Evolutionary conservation across 768 basidiomycete genomes (phyloP).

Genomic region (Lentinula lateritia): DNA sequence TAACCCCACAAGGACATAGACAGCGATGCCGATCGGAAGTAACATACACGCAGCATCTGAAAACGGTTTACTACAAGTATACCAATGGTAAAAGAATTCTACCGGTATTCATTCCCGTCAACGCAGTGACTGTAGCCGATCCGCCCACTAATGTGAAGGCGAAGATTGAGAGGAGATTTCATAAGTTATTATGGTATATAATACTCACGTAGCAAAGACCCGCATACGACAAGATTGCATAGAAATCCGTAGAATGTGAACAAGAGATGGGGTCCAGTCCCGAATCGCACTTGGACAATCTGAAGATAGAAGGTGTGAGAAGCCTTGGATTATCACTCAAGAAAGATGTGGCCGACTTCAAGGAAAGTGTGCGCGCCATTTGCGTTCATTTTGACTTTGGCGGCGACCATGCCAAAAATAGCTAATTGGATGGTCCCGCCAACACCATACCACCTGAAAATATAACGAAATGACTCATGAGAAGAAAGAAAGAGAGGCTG

Average conservation of each 20-base stretch:
- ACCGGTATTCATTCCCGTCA: background rate
- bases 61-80: background rate
- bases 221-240: conserved; percentile 45
- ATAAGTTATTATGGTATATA: background rate
- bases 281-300: conserved; percentile 46
- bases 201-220: conserved; percentile 39
- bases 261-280: conserved; percentile 38
- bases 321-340: background rate
- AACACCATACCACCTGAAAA: conserved; percentile 41
- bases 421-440: conserved; percentile 49
- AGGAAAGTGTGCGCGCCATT: conserved; percentile 54
- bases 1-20: conserved; percentile 32
- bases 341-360: conserved; percentile 26
- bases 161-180: background rate
- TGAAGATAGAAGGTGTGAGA: conserved; percentile 9
- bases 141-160: conserved; percentile 29
- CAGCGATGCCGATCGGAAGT: conserved; percentile 37
- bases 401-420: conserved; percentile 47
- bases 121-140: conserved; percentile 30
- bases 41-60: conserved; percentile 37
- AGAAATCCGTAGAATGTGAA: conserved; percentile 50
- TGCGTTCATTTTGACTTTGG: conserved; percentile 56
- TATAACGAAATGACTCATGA: background rate
- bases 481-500: background rate
- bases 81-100: background rate